Evolutionary conservation across 1,139 yeast species (phyloP).

Genomic region (Sugiyamaella xylanicola): DNA sequence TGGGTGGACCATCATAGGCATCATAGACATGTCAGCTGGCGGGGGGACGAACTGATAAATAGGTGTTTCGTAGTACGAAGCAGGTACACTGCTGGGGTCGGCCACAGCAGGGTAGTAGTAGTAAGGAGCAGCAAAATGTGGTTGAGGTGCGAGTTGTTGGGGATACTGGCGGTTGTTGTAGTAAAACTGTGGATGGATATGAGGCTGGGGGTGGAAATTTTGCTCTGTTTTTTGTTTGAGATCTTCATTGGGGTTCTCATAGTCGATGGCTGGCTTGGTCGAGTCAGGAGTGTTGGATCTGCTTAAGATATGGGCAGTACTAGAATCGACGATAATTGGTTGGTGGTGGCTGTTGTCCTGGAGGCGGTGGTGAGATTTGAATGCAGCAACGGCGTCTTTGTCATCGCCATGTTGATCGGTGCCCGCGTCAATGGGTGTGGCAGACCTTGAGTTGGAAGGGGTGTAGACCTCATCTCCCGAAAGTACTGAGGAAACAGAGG

Average conservation of each 20-base stretch:
- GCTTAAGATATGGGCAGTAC: not conserved
- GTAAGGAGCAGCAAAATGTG: not conserved
- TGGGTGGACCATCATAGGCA: slow-evolving; percentile 11
- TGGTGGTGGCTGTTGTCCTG: not conserved
- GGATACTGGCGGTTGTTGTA: not conserved
- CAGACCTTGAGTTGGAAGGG: slow-evolving; percentile 6
- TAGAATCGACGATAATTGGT: slow-evolving; percentile 6
- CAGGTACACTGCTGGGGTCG: not conserved
- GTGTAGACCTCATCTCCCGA: slow-evolving; percentile 12
- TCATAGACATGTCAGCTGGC: slow-evolving; percentile 1
- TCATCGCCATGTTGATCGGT: not conserved
- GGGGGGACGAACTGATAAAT: not conserved
- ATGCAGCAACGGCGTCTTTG: not conserved
- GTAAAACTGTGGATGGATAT: too few relatives aligned
- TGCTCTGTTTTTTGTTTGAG: not conserved
- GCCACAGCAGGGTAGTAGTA: slow-evolving; percentile 6
- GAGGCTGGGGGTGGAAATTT: not conserved
- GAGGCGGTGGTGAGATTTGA: not conserved
- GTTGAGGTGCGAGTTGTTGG: not conserved
- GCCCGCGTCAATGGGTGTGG: slow-evolving; percentile 5
- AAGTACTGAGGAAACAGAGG: slow-evolving; percentile 7
- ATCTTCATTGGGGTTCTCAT: too few relatives aligned
- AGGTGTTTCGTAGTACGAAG: slow-evolving; percentile 5
- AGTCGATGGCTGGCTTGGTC: not conserved
- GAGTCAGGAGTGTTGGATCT: not conserved